Evolutionary conservation across 2,329 filamentous ascomycete species (phyloP).

Genomic region (Calonectria pauciramosa): DNA sequence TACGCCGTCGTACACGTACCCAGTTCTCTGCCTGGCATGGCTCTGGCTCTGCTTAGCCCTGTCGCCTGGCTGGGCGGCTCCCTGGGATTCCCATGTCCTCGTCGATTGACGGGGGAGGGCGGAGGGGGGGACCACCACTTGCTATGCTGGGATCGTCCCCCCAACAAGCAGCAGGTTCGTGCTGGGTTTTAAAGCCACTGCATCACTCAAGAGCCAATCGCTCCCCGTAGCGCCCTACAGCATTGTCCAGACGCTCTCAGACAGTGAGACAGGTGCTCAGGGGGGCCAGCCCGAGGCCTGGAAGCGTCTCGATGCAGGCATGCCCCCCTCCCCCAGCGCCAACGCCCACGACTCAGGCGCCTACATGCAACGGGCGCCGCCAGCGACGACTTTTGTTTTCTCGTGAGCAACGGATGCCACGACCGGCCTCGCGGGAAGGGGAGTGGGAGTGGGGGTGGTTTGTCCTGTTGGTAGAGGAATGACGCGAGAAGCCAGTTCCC

Average conservation of each 20-base stretch:
- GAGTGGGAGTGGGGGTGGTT: background rate
- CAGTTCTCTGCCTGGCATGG: conserved; percentile 21
- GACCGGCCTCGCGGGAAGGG: conserved; percentile 19
- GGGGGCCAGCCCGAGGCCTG: conserved; percentile 39
- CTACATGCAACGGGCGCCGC: conserved; percentile 40
- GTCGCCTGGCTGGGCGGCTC: conserved; percentile 33
- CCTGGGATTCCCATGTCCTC: conserved; percentile 27
- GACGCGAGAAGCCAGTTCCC: conserved; percentile 40
- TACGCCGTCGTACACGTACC: conserved; percentile 28
- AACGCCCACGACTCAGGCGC: conserved; percentile 36
- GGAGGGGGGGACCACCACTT: background rate
- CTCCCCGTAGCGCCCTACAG: conserved; percentile 13
- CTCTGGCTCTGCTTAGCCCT: conserved; percentile 16
- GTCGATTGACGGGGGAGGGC: conserved; percentile 15
- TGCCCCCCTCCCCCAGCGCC: conserved; percentile 9
- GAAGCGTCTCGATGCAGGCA: conserved; percentile 38
- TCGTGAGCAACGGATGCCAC: conserved; percentile 27
- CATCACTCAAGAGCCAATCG: conserved; percentile 42
- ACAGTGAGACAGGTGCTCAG: background rate
- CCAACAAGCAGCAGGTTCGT: conserved; percentile 38
- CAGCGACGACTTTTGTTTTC: conserved; percentile 24
- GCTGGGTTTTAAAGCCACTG: conserved; percentile 37
- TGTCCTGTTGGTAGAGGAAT: conserved; percentile 31
- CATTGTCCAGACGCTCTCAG: conserved; percentile 11
- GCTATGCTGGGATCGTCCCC: conserved; percentile 36